A percentile compares a stretch with the other conserved stretches of the same genome.
Evolutionary conservation across 2,329 filamentous ascomycete genomes (phyloP).

Genomic region (Botrytis elliptica): DNA sequence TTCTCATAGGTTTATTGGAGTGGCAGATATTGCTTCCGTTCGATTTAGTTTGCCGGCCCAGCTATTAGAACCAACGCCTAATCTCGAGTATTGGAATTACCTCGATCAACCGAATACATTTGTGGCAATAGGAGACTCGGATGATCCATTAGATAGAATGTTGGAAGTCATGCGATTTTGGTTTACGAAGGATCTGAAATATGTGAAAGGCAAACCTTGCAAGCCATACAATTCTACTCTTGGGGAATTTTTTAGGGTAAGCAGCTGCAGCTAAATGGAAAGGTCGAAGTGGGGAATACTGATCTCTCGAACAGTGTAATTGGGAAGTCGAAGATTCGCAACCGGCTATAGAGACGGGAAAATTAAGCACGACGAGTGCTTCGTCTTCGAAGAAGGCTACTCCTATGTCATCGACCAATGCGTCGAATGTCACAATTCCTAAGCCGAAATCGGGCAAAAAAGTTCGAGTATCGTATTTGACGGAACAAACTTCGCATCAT

Average conservation of each 20-base stretch:
- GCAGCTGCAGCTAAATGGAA: slow-evolving; percentile 33
- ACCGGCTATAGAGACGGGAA: slow-evolving; percentile 53
- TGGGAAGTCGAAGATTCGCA: slow-evolving; percentile 87
- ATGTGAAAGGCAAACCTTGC: slow-evolving; percentile 96
- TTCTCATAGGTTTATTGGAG: slow-evolving; percentile 78
- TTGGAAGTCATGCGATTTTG: slow-evolving; percentile 92
- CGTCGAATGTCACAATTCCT: slow-evolving; percentile 29
- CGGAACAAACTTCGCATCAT: slow-evolving; percentile 97
- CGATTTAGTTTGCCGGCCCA: slow-evolving; percentile 95
- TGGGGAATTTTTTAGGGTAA: slow-evolving; percentile 93
- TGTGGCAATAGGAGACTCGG: slow-evolving; percentile 76
- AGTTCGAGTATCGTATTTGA: slow-evolving; percentile 87
- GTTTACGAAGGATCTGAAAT: slow-evolving; percentile 99
- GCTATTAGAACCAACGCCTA: slow-evolving; percentile 91
- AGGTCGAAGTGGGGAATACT: slow-evolving; percentile 16
- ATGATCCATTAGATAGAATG: slow-evolving; percentile 90
- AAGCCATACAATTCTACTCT: slow-evolving; percentile 98
- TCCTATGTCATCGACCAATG: slow-evolving; percentile 28
- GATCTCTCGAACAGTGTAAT: slow-evolving; percentile 64
- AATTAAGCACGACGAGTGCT: slow-evolving; percentile 9
- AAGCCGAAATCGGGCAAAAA: slow-evolving; percentile 47
- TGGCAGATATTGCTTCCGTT: slow-evolving; percentile 90
- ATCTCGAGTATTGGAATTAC: slow-evolving; percentile 99
- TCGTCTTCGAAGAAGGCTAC: slow-evolving; percentile 19
- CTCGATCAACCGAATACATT: slow-evolving; percentile 94